Evolutionary conservation across 164 flowering plant species (phyloP).

Genomic region (Paratinospora sagittata): DNA sequence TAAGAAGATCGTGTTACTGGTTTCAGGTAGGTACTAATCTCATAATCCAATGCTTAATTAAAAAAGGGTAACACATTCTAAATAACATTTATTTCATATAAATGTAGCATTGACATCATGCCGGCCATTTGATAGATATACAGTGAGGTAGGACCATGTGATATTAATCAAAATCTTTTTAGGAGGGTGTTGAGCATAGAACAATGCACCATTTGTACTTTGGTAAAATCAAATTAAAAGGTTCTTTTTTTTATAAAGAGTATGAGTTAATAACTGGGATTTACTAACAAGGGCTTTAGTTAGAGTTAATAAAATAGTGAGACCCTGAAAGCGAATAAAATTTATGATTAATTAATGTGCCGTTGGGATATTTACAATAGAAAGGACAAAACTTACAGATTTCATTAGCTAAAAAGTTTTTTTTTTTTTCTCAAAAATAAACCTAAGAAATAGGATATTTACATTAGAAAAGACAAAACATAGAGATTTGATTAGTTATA

Average conservation of each 20-base stretch:
- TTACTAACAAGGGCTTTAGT: not conserved
- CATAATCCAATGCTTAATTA: too few relatives aligned
- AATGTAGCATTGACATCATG: not conserved
- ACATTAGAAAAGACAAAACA: not conserved
- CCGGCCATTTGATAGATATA: not conserved
- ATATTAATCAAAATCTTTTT: not conserved
- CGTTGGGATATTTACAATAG: not conserved
- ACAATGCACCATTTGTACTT: not conserved
- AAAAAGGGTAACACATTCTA: too few relatives aligned
- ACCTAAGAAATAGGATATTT: not conserved
- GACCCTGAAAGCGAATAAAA: not conserved
- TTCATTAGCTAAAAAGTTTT: not conserved
- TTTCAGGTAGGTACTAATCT: too few relatives aligned
- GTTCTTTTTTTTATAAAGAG: not conserved
- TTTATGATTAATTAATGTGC: not conserved
- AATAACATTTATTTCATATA: not conserved
- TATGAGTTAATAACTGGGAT: not conserved
- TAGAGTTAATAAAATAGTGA: not conserved
- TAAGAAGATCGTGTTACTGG: too few relatives aligned
- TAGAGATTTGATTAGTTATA: not conserved
- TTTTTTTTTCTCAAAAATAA: not conserved
- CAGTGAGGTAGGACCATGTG: not conserved
- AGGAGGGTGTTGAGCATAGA: not conserved
- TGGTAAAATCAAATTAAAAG: not conserved
- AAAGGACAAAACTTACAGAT: slow-evolving; percentile 1